Evolutionary conservation across 1,139 yeast genomes (phyloP), one percentile per base, ranked within the genome.

Genomic region (Debaryomyces udenii): DNA sequence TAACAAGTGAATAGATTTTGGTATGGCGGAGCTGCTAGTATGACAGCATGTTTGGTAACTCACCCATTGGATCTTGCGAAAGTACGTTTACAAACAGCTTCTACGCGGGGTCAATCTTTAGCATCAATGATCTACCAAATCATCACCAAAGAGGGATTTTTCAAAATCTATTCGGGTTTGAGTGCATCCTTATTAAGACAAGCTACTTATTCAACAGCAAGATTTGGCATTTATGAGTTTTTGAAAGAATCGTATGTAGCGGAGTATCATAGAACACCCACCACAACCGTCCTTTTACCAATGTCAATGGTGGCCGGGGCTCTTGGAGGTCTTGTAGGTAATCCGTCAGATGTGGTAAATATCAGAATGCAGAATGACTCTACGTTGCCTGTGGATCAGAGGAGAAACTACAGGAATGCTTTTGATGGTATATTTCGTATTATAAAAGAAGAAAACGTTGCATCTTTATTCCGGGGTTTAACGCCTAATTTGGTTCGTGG

Each of bases 291-390:
- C 36, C 68, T 86, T 43, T 69, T 88, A 44, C 91, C 93, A 10
- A 74, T 84, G 66, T 87, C 96, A 4, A 86, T 88, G 94, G 51
- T 85, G 13, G 81, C 93, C 7, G 96, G 96, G 37, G 86, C 84
- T 20, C 63, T 82, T 41, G 96, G 96, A 42, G 96, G 96, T 6
- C 64, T 87, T 27, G 83, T 86, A 2, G 96, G 96, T 20, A 89
- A 88, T 56, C 96, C 96, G 2, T 81, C 94, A 2, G 96, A 89
- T 61, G 86, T 89, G 17, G 89, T 87, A 32, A 89, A 89, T 53
- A 86, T 89, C 47, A 78, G 96, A 62, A 89, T 89, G 96, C 96
- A 89, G 62, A 89, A 88, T 61, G 96, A 89, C 57, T 78, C 85
- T 5, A 67, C 90, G 0, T 70, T 86, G 46, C 87, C 93, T 2